These are phyloP conservation scores for Alternaria hordeiaustralica DNA, from an alignment of 2,329 filamentous ascomycete genomes.

Conservation along the genomic window DNA sequence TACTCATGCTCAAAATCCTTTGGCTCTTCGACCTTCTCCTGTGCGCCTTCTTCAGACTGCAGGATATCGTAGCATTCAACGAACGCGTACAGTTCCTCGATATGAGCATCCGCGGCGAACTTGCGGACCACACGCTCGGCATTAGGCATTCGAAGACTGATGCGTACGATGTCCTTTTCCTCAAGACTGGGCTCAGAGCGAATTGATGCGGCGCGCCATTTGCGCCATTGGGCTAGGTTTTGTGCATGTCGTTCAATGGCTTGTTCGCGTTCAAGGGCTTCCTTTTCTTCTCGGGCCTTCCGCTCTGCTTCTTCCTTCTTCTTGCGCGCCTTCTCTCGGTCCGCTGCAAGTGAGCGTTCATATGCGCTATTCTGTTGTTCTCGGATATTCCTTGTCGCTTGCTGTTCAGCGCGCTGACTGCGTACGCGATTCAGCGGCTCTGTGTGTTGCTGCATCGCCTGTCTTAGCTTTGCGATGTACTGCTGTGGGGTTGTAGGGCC, in stretches of 20 bases:
- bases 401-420: slow-evolving; percentile 78
- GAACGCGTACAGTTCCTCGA: slow-evolving; percentile 95
- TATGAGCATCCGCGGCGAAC: slow-evolving; percentile 70
- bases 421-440: slow-evolving; percentile 76
- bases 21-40: slow-evolving; percentile 58
- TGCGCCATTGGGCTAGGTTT: slow-evolving; percentile 74
- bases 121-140: slow-evolving; percentile 78
- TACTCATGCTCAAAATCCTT: slow-evolving; percentile 80
- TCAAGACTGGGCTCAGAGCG: slow-evolving; percentile 69
- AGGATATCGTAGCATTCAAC: slow-evolving; percentile 86
- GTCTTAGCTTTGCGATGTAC: slow-evolving; percentile 77
- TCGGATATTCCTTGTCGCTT: slow-evolving; percentile 80
- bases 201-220: slow-evolving; percentile 76
- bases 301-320: slow-evolving; percentile 76
- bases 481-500: slow-evolving; percentile 73
- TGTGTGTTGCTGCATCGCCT: slow-evolving; percentile 76
- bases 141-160: slow-evolving; percentile 67
- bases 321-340: slow-evolving; percentile 81
- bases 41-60: slow-evolving; percentile 49
- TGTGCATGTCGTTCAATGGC: slow-evolving; percentile 63
- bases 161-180: slow-evolving; percentile 74
- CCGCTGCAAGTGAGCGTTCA: slow-evolving; percentile 85
- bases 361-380: slow-evolving; percentile 92
- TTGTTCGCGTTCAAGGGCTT: slow-evolving; percentile 68
- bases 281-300: slow-evolving; percentile 66